Conservation (phyloP, 257 asterid species). For the Nicotiana sylvestris region DNA sequence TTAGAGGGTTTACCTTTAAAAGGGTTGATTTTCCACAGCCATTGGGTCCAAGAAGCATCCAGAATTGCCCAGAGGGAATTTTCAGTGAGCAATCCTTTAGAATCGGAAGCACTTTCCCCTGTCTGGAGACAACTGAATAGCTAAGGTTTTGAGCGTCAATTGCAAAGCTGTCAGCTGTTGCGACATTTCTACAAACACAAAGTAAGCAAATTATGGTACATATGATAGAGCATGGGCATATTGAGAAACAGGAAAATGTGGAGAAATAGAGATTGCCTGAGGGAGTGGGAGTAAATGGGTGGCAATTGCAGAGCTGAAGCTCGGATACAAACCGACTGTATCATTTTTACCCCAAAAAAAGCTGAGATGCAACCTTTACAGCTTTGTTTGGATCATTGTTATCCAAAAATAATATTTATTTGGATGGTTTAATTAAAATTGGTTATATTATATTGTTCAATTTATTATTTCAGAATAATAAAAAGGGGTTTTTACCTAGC, state of each 20-base stretch:
- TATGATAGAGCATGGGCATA: not conserved
- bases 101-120: constrained; percentile 52
- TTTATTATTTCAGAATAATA: too few species aligned
- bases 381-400: too few species aligned
- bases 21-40: constrained; percentile 97
- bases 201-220: not conserved
- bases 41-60: constrained; percentile 98
- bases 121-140: constrained; percentile 45
- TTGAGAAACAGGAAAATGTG: not conserved
- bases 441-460: too few species aligned
- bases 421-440: too few species aligned
- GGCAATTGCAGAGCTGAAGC: constrained; percentile 41
- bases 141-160: constrained; percentile 60
- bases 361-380: too few species aligned
- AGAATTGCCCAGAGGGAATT: constrained; percentile 82
- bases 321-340: constrained; percentile 28
- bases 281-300: constrained; percentile 25
- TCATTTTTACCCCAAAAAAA: constrained; percentile 29
- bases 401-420: too few species aligned
- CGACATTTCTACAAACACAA: constrained; percentile 24
- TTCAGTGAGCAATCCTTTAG: constrained; percentile 68
- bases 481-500: too few species aligned
- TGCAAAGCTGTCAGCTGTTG: constrained; percentile 37
- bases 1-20: constrained; percentile 42
- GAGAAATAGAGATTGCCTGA: constrained; percentile 12